Evolutionary conservation across 305 asterid genomes (phyloP).

Genomic region (Caryopteris hybrid): DNA sequence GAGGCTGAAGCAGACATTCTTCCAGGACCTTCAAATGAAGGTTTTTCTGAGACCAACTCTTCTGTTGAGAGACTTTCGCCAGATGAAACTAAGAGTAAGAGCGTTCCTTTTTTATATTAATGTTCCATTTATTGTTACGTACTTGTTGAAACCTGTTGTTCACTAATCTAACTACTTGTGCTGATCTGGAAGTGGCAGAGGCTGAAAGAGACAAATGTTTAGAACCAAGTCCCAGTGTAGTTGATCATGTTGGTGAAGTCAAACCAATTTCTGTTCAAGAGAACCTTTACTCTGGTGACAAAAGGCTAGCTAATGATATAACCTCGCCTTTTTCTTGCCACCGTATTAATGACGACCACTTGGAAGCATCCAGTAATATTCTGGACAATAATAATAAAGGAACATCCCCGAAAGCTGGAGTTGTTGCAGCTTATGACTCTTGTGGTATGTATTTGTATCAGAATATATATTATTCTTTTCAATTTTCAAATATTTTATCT

Average conservation of each 20-base stretch:
- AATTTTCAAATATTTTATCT: background rate
- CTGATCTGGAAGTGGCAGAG: constrained; percentile 18
- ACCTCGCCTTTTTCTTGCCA: background rate
- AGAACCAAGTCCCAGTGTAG: background rate
- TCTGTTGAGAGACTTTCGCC: background rate
- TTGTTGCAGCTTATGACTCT: constrained; percentile 17
- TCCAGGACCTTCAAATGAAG: constrained; percentile 7
- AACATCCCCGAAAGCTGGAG: constrained; percentile 14
- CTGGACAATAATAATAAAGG: constrained; percentile 7
- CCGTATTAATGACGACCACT: constrained; percentile 5
- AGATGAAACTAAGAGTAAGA: constrained; percentile 12
- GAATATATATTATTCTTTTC: background rate
- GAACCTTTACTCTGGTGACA: constrained; percentile 11
- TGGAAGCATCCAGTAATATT: constrained; percentile 18
- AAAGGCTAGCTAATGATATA: background rate
- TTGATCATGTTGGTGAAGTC: background rate
- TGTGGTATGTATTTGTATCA: constrained; percentile 15
- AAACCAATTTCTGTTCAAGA: constrained; percentile 8
- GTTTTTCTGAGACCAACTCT: constrained; percentile 7
- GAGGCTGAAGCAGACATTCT: constrained; percentile 21
- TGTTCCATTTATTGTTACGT: background rate
- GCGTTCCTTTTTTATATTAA: background rate
- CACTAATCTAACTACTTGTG: constrained; percentile 8
- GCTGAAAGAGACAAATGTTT: constrained; percentile 11
- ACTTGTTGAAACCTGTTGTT: background rate